Percentiles rank a stretch among this genome's conserved stretches.
Evolutionary conservation across 495 filamentous ascomycete genomes (phyloP).

Genomic region (Neohortaea acidophila): DNA sequence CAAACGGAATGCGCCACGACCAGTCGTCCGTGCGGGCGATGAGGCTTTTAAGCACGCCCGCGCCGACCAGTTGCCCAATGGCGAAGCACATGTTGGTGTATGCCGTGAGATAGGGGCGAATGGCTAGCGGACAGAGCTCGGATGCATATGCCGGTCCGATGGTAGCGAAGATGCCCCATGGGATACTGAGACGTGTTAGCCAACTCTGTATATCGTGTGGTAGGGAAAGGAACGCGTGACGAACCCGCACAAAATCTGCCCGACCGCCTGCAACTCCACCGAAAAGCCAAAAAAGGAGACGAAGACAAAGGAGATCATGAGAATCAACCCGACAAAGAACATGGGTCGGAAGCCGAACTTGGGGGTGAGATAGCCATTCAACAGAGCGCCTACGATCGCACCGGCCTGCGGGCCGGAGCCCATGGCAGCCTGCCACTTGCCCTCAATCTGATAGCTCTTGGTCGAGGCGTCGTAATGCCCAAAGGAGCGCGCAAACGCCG

Average conservation of each 20-base stretch:
- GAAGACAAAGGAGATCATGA: constrained; percentile 32
- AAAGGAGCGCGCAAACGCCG: constrained; percentile 20
- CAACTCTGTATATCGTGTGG: too few species aligned
- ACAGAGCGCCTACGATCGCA: not conserved
- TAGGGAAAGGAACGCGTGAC: too few species aligned
- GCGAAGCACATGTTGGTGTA: constrained; percentile 5
- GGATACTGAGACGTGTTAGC: too few species aligned
- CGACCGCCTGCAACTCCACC: constrained; percentile 23
- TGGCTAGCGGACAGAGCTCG: constrained; percentile 6
- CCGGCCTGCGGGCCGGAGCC: not conserved
- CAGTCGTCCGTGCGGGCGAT: constrained; percentile 37
- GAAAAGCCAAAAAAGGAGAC: constrained; percentile 34
- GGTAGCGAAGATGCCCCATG: constrained; percentile 12
- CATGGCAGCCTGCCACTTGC: not conserved
- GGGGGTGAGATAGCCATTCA: constrained; percentile 1
- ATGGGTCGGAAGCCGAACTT: constrained; percentile 21
- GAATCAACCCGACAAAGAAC: constrained; percentile 19
- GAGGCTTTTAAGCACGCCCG: constrained; percentile 5
- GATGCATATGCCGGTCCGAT: constrained; percentile 3
- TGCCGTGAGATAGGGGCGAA: constrained; percentile 6
- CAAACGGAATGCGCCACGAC: constrained; percentile 40
- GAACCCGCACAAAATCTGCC: constrained; percentile 21
- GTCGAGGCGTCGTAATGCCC: constrained; percentile 1
- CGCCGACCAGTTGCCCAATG: constrained; percentile 12
- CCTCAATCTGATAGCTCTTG: constrained; percentile 14